Evolutionary conservation across 805 yeast species (phyloP).

Genomic region (Starmerella kuoi): DNA sequence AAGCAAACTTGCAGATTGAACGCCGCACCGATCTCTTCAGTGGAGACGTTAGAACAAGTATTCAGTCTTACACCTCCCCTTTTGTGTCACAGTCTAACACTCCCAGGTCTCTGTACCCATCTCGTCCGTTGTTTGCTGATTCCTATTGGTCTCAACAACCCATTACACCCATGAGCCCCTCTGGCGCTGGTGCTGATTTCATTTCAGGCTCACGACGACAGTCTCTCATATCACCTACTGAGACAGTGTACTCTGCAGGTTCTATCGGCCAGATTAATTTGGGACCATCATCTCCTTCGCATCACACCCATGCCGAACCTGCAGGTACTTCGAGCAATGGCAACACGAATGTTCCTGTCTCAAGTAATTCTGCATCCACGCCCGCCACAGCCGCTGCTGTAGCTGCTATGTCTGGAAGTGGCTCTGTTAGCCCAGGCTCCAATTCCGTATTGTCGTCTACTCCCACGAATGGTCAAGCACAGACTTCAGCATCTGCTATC

Average conservation of each 20-base stretch:
- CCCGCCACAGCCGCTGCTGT: background rate
- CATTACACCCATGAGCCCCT: slow-evolving; percentile 15
- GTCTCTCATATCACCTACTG: slow-evolving; percentile 15
- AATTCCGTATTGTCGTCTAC: background rate
- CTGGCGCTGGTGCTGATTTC: slow-evolving; percentile 10
- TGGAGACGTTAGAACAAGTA: slow-evolving; percentile 11
- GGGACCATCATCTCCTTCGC: slow-evolving; percentile 2
- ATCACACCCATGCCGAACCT: background rate
- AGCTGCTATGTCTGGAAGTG: background rate
- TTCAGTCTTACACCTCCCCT: slow-evolving; percentile 10
- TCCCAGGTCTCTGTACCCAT: slow-evolving; percentile 15
- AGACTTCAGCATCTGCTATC: background rate
- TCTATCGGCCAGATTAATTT: background rate
- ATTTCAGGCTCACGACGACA: slow-evolving; percentile 12
- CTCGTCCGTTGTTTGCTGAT: slow-evolving; percentile 17
- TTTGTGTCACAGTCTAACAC: slow-evolving; percentile 6
- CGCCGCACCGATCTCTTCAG: slow-evolving; percentile 25
- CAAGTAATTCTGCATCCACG: background rate
- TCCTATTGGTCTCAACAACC: slow-evolving; percentile 20
- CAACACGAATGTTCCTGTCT: background rate
- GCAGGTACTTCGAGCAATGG: background rate
- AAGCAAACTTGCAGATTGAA: slow-evolving; percentile 25
- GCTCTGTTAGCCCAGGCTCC: background rate
- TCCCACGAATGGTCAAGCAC: background rate
- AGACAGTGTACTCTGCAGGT: slow-evolving; percentile 2